Conservation (phyloP, 371 early-diverging fungal species). For the Capniomyces stellatus region DNA sequence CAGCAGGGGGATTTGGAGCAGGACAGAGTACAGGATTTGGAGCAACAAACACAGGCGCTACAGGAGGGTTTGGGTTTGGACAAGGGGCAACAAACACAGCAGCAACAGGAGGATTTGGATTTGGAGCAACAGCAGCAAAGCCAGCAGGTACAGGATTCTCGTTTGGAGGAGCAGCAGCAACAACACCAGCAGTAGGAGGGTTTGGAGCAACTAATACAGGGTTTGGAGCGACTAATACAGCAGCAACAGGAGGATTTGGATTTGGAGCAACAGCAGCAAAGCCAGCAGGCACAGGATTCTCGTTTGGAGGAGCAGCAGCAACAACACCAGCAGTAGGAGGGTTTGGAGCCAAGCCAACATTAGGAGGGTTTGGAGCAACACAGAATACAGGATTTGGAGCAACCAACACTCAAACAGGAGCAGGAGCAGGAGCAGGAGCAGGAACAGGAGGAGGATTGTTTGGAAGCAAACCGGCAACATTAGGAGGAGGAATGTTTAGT, state of each 20-base stretch:
- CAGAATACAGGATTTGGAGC: background rate
- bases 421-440: slow-evolving; percentile 6
- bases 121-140: background rate
- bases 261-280: slow-evolving; percentile 10
- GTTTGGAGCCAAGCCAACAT: slow-evolving; percentile 5
- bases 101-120: background rate
- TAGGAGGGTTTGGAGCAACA: background rate
- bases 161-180: background rate
- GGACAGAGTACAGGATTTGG: no score
- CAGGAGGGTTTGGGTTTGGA: slow-evolving; percentile 11
- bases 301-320: slow-evolving; percentile 6
- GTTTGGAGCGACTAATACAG: slow-evolving; percentile 2
- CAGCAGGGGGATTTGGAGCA: background rate
- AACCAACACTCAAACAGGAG: slow-evolving; percentile 37
- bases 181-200: background rate
- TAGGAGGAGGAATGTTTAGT: slow-evolving; percentile 5
- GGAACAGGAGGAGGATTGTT: slow-evolving; percentile 5
- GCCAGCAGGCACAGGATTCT: background rate
- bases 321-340: slow-evolving; percentile 7
- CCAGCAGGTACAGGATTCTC: background rate
- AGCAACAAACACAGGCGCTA: background rate
- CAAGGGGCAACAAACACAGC: slow-evolving; percentile 1
- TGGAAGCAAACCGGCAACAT: background rate
- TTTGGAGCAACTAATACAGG: background rate
- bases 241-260: slow-evolving; percentile 4